A percentile compares a stretch with the other conserved stretches of the same genome.
Conservation (phyloP, 352 stramenopile genomes). For the Phytophthora nicotianae region DNA sequence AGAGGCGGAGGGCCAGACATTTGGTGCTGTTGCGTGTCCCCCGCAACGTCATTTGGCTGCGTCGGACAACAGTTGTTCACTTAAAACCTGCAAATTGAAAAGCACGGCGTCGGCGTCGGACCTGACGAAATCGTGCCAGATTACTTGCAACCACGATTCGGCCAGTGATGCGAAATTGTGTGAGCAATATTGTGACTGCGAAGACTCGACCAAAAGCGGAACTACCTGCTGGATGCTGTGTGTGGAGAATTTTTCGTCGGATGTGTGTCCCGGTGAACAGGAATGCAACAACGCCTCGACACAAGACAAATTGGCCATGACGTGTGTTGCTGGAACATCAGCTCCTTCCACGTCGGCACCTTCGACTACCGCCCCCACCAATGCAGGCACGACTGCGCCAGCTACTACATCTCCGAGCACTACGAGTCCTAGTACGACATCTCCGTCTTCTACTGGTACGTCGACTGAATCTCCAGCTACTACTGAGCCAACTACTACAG, state of each 20-base stretch:
- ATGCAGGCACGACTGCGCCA: constrained; percentile 2
- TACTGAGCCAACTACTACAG: constrained; percentile 7
- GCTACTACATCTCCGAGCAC: constrained; percentile 9
- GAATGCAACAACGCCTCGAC: constrained; percentile 47
- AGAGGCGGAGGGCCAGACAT: constrained; percentile 35
- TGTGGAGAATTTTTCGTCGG: constrained; percentile 48
- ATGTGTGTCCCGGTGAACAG: constrained; percentile 52
- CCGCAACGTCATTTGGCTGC: constrained; percentile 47
- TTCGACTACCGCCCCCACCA: neutral
- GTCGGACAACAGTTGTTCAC: constrained; percentile 55
- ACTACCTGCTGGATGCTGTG: constrained; percentile 69
- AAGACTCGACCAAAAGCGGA: constrained; percentile 29
- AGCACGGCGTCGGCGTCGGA: constrained; percentile 29
- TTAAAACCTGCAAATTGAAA: constrained; percentile 50
- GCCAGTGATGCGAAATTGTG: constrained; percentile 40
- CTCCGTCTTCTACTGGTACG: constrained; percentile 11
- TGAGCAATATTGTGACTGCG: constrained; percentile 49
- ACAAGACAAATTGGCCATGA: constrained; percentile 51
- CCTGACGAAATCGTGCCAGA: constrained; percentile 50
- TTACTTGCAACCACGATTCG: constrained; percentile 64
- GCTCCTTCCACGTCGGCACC: constrained; percentile 24
- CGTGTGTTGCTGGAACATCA: constrained; percentile 36
- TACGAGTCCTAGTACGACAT: constrained; percentile 5
- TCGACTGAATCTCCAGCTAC: constrained; percentile 10
- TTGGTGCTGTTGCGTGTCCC: constrained; percentile 54